Evolutionary conservation across 768 basidiomycete genomes (phyloP).

Genomic region (Kwoniella mangroviensis): DNA sequence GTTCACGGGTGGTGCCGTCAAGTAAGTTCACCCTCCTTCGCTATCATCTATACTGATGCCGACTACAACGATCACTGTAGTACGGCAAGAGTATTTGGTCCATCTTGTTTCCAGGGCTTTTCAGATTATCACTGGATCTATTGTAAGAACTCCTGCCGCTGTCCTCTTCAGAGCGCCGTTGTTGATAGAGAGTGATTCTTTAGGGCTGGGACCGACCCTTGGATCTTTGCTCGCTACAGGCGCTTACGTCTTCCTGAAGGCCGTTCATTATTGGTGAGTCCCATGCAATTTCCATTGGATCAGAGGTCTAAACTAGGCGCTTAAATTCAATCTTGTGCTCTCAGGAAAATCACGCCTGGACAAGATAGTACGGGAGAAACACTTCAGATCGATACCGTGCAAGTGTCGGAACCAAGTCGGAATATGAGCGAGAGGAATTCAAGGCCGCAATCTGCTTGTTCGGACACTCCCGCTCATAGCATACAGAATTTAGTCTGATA

Average conservation of each 20-base stretch:
- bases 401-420: background rate
- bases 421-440: background rate
- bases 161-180: background rate
- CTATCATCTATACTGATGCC: background rate
- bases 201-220: constrained; percentile 70
- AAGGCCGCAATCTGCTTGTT: background rate
- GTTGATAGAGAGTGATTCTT: constrained; percentile 1
- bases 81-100: constrained; percentile 53
- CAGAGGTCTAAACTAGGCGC: too few species aligned
- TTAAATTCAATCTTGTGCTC: background rate
- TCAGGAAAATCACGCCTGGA: constrained; percentile 21
- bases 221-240: constrained; percentile 68
- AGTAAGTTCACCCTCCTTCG: constrained; percentile 34
- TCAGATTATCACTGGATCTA: constrained; percentile 51
- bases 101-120: constrained; percentile 45
- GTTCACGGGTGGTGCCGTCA: constrained; percentile 54
- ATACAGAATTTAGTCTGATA: background rate
- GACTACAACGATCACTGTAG: constrained; percentile 16
- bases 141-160: constrained; percentile 16
- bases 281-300: background rate
- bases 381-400: background rate
- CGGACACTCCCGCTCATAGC: background rate
- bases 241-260: constrained; percentile 67
- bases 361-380: constrained; percentile 24
- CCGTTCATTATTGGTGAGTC: constrained; percentile 46